Evolutionary conservation across 2,329 filamentous ascomycete species (phyloP).

Genomic region (Pseudogymnoascus sp.): DNA sequence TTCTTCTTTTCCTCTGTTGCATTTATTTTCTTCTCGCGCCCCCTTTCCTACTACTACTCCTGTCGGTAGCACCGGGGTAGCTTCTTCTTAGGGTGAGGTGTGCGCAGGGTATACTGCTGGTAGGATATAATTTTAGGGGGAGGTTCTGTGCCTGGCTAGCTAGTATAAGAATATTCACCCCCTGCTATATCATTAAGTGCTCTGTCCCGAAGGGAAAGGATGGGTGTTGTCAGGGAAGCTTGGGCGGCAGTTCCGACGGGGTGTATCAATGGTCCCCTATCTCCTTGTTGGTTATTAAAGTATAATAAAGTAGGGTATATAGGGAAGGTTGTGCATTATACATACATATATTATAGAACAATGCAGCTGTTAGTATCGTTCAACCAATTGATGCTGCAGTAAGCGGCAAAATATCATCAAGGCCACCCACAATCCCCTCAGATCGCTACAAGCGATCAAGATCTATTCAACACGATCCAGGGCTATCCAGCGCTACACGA

Average conservation of each 20-base stretch:
- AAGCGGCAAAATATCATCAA: too few relatives aligned
- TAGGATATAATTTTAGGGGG: not conserved
- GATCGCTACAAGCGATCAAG: not conserved
- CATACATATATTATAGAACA: not conserved
- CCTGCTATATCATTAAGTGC: not conserved
- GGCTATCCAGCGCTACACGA: not conserved
- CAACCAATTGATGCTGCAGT: not conserved
- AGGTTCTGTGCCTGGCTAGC: not conserved
- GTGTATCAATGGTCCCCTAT: not conserved
- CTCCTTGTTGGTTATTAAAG: not conserved
- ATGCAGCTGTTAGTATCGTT: not conserved
- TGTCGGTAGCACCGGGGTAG: not conserved
- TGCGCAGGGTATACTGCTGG: not conserved
- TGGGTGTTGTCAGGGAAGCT: not conserved
- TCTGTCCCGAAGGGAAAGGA: not conserved
- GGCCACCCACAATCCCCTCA: not conserved
- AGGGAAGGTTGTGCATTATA: not conserved
- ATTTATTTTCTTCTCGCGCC: not conserved
- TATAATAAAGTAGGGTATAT: not conserved
- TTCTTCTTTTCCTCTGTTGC: not conserved
- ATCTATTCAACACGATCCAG: not conserved
- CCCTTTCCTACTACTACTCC: not conserved
- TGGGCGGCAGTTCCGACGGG: not conserved
- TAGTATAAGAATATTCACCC: not conserved
- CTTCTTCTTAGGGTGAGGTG: too few relatives aligned